Evolutionary conservation across 2,329 filamentous ascomycete species (phyloP).

Genomic region (Fusarium siculi): DNA sequence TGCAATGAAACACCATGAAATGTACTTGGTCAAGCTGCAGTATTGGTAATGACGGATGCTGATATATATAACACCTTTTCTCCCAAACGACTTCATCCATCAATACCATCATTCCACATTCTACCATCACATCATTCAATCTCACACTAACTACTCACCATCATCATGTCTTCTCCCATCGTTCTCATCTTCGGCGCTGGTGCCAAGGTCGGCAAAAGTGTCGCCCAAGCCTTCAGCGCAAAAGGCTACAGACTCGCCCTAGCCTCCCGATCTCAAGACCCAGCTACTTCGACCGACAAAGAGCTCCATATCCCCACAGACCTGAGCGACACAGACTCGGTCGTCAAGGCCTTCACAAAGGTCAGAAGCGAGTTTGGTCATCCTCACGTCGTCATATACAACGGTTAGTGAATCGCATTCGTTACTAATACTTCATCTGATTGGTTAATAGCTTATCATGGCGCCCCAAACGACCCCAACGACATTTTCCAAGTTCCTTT

Average conservation of each 20-base stretch:
- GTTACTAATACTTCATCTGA: rapidly evolving
- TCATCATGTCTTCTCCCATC: background rate
- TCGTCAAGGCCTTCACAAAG: background rate
- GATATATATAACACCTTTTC: background rate
- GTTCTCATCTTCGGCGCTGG: constrained; percentile 22
- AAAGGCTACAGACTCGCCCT: constrained; percentile 19
- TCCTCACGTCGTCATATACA: constrained; percentile 13
- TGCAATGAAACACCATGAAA: background rate
- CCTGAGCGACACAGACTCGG: background rate
- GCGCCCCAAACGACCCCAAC: background rate
- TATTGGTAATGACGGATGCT: background rate
- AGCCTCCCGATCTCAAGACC: background rate
- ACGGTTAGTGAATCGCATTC: background rate
- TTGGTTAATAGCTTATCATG: background rate
- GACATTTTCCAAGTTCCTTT: background rate
- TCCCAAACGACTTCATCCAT: rapidly evolving
- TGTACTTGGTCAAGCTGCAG: background rate
- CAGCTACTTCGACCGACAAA: background rate
- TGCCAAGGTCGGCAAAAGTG: constrained; percentile 9
- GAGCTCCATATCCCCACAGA: constrained; percentile 5
- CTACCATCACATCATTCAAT: rapidly evolving
- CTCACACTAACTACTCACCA: rapidly evolving
- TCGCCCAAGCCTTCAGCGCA: constrained; percentile 7
- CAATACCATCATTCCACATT: background rate
- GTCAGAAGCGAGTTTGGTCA: background rate